Base-by-base conservation (phyloP, 1,284 basidiomycete genomes). In the Exobasidium rhododendri region DNA sequence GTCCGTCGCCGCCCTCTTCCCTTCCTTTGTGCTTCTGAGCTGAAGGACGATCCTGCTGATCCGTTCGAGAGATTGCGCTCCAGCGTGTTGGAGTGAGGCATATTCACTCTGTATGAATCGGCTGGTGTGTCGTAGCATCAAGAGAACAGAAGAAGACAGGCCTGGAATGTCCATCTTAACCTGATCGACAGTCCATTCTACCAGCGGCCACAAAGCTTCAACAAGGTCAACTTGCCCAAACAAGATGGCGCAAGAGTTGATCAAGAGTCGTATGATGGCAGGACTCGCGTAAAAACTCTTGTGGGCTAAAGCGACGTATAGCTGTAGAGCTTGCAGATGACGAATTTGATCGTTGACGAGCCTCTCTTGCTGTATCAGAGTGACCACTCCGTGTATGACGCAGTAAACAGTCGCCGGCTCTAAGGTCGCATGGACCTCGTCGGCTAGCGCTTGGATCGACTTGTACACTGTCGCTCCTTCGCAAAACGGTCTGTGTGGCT, bases 261-360 rank as follows among this genome's bases (percentile, higher is more conserved):
- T 83, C 50, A 96, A 81, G 1, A 86, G 83, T 47, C 55, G 61
- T 22, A 75, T 71, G 2, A 80, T 68, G 13, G 67, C 57, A 0
- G 61, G 51, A 40, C 67, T 63, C 3, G 30, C 30, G 56, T 57
- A 56, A 58, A 75, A 54, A 6, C 49, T 20, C 32, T 61, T 62
- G 20, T 53, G 62, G 30, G 59, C 64, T 62, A 72, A 60, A 2
- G 73, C 66, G 26, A 74, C 44, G 53, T 68, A 75, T 11, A 75
- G 61, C 3, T 69, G 86, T 26, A 96, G 81, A 0, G 87, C 85
- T 59, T 90, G 88, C 31, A 94, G 78, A 30, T 89, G 82, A 4
- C 93, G 86, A 49, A 88, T 80, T 78, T 96, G 91, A 74, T 96
- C 91, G 74, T 91, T 91, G 66, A 94, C 84, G 46, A 97, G 83